Base-by-base conservation (phyloP, 305 asterid species). In the Fraxinus dipetala region DNA sequence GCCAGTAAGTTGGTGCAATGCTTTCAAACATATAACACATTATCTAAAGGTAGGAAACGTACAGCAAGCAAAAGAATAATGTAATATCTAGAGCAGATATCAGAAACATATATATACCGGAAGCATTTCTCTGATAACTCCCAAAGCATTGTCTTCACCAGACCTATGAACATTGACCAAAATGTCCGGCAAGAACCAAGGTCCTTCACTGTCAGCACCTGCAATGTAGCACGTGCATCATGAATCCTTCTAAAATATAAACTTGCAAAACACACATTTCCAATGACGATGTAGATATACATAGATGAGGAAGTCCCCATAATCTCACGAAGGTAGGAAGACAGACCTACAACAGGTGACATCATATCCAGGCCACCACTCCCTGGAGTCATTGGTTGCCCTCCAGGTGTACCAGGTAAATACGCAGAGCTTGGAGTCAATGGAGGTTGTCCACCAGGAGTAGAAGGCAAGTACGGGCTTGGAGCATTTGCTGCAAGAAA, bases 311-410 rank as follows among this genome's bases (percentile, higher is more conserved):
- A 80, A 11, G 26, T n/a, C 63, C 30, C 31, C 11, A 78, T 67
- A 51, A 22, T 38, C 34, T 28, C 4, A 75, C 24, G 5, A 56
- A 63, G 65, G 80, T 30, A 81, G 61, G 75, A 78, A 76, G 32
- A 89, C 93, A 35, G 63, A 93, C 98, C 99, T 86, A 87, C 91
- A 38, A 89, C 97, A 82, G 98, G 98, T 9, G 98, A 94, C 98
- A 95, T 93, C 94, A 96, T 88, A 87, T 94, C 99, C 90, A 96
- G 85, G 63, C 98, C 95, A 63, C 99, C 97, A 87, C 98, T 87
- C 61, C 98, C 99, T 77, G 99, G 98, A 72, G 98, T 96, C 99
- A 96, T 94, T 69, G 99, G 99, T 81, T 96, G 99, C 78, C 98
- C 99, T 75, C 98, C 99, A 54, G 99, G 99, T 10, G 99, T 95